A percentile compares a stretch with the other conserved stretches of the same genome.
phyloP scores from a whole-genome alignment of 208 protist genomes.

The Leishmania guyanensis region DNA sequence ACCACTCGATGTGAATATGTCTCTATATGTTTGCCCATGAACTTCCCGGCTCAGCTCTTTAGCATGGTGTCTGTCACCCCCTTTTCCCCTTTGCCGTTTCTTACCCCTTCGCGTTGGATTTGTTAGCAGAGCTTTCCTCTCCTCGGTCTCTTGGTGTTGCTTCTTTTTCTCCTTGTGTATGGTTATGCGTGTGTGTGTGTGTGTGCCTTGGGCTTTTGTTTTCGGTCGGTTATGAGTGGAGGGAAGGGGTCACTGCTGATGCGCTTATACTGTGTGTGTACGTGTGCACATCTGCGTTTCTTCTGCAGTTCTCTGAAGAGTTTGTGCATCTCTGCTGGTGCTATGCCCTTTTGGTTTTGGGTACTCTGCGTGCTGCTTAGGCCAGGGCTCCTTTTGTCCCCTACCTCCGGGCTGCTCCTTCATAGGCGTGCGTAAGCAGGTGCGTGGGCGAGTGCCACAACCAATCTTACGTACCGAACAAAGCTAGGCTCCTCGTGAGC shows the following conservation, averaged over 20 bases:
- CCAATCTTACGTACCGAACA: neutral
- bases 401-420: neutral
- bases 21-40: neutral
- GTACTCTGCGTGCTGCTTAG: neutral
- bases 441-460: neutral
- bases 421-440: neutral
- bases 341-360: neutral
- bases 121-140: neutral
- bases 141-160: neutral
- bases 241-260: neutral
- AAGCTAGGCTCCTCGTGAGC: neutral
- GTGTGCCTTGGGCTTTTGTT: neutral
- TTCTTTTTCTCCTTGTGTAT: neutral
- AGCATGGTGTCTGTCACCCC: neutral
- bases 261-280: neutral
- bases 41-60: neutral
- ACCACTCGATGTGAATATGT: neutral
- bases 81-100: neutral
- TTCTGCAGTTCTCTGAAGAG: neutral
- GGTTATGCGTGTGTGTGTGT: neutral
- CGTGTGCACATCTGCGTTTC: neutral
- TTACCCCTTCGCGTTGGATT: constrained; percentile 4
- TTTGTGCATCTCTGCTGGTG: neutral
- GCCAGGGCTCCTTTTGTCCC: neutral
- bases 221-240: neutral